Evolutionary conservation across 2,329 filamentous ascomycete genomes (phyloP), one percentile per base, ranked within the genome.

Genomic region (Cladophialophora bantiana): DNA sequence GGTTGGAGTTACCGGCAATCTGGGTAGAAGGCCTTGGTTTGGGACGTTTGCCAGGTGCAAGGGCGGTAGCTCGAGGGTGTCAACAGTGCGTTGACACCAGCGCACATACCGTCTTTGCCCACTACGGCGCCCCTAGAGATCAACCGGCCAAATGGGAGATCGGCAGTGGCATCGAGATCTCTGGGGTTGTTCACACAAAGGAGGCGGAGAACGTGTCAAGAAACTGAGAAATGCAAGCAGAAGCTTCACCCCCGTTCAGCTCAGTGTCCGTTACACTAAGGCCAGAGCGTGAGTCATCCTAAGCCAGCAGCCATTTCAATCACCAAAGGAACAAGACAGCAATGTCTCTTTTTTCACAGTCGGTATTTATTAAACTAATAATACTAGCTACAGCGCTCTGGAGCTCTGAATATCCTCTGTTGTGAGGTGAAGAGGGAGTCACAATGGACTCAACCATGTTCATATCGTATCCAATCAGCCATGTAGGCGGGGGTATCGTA

Each of bases 401-500:
- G 18, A 40, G n/a, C 18, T 50, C 42, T 32, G 3, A n/a, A n/a
- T 20, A 32, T 53, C n/a, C 32, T 36, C 15, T 13, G 18, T 10
- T 13, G 18, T 10, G 12, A 38, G 26, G 38, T 20, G 40, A 58
- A 64, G 52, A 52, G 53, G 54, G 61, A 57, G 53, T 64, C 38
- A 26, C 31, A 34, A 53, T 40, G 3, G 35, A 45, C 52, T 64
- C 61, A 26, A 52, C 38, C 54, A 57, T 40, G n/a, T 53, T 64
- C 61, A 58, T 52, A 55, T 55, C 50, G 15, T 36, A 53, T 50
- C 42, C 42, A 52, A 55, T 48, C 26, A 58, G 53, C 64, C 58
- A 58, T 59, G 42, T 35, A 62, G 64, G 64, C 64, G 45, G 64
- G 59, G 64, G 60, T 67, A 67, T 66, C 64, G 63, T 66, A 42